phyloP scores from a whole-genome alignment of 371 early-diverging fungal genomes.

The Umbelopsis sp. region DNA sequence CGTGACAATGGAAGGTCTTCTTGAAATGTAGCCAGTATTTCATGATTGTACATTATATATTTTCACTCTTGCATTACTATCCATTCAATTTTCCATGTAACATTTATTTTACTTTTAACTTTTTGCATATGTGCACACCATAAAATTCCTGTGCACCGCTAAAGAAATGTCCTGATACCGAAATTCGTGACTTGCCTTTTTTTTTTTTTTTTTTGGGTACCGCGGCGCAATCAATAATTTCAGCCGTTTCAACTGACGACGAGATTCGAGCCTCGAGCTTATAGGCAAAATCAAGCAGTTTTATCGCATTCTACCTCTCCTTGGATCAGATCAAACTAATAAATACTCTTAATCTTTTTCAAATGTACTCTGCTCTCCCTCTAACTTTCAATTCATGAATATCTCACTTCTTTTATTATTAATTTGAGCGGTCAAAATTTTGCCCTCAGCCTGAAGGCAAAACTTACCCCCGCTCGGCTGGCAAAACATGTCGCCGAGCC shows the following conservation, averaged over 20 bases:
- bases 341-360: too few relatives aligned
- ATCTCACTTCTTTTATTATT: too few relatives aligned
- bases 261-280: too few relatives aligned
- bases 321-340: too few relatives aligned
- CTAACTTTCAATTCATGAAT: too few relatives aligned
- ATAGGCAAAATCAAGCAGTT: not conserved
- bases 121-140: not conserved
- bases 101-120: too few relatives aligned
- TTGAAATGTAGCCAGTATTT: not conserved
- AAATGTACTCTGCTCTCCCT: too few relatives aligned
- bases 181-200: not conserved
- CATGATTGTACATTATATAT: not conserved
- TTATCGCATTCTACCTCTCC: not conserved
- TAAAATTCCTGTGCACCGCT: too few relatives aligned
- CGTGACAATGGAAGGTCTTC: not conserved
- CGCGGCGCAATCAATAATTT: not conserved
- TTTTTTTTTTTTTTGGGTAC: not conserved
- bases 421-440: too few relatives aligned
- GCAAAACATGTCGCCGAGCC: slow-evolving; percentile 4
- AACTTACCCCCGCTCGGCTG: not conserved
- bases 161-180: not conserved
- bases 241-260: too few relatives aligned
- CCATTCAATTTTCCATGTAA: too few relatives aligned
- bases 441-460: too few relatives aligned
- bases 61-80: not conserved